phyloP scores from a whole-genome alignment of 2,329 filamentous ascomycete genomes.

The Talaromyces piceae region DNA sequence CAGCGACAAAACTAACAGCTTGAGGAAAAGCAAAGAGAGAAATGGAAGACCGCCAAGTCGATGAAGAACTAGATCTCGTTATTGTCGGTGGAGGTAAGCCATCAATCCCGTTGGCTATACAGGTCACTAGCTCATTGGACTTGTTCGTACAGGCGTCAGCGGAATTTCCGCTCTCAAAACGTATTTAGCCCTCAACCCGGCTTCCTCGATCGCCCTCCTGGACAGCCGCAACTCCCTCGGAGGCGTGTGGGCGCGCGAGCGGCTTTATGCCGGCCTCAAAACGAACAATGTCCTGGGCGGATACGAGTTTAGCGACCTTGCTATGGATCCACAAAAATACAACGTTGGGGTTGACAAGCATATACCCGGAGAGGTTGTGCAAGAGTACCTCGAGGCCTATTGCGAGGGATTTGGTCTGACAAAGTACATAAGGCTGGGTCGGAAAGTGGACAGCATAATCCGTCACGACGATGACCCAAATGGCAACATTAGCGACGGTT shows the following conservation, averaged over 20 bases:
- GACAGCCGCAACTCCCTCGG: slow-evolving; percentile 54
- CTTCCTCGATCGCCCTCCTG: slow-evolving; percentile 49
- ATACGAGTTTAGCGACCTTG: slow-evolving; percentile 67
- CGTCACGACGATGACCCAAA: background rate
- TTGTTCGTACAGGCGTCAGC: background rate
- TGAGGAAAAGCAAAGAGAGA: background rate
- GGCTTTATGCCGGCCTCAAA: slow-evolving; percentile 60
- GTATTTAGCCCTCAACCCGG: slow-evolving; percentile 52
- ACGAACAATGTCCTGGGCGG: slow-evolving; percentile 68
- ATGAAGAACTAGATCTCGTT: background rate
- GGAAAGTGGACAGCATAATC: background rate
- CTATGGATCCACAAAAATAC: slow-evolving; percentile 54
- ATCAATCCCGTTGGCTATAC: background rate
- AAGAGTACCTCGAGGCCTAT: slow-evolving; percentile 52
- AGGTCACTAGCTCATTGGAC: background rate
- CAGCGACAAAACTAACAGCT: background rate
- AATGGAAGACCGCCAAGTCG: background rate
- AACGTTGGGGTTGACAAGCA: slow-evolving; percentile 46
- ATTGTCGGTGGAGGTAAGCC: background rate
- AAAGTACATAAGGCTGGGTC: slow-evolving; percentile 34
- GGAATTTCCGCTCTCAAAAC: slow-evolving; percentile 46
- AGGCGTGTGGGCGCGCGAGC: slow-evolving; percentile 62
- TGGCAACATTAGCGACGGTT: background rate
- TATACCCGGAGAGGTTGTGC: slow-evolving; percentile 50
- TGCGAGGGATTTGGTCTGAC: slow-evolving; percentile 46